These are phyloP conservation scores for Aspergillus ochraceoroseus DNA, from an alignment of 2,329 filamentous ascomycete species.

Conservation along the genomic window DNA sequence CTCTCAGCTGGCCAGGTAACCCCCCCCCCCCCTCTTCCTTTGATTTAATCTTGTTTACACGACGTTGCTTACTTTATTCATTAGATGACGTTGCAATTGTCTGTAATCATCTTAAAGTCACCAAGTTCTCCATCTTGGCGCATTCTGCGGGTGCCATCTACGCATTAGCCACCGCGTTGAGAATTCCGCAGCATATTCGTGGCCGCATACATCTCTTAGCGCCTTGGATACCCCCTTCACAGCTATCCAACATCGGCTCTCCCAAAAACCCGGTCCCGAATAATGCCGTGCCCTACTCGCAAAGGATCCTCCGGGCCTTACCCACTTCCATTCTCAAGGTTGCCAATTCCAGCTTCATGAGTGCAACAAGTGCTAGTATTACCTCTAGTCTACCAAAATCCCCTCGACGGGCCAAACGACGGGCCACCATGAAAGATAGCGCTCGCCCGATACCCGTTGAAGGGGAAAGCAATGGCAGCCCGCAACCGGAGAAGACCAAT, in stretches of 20 bases:
- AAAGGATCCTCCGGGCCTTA: constrained; percentile 81
- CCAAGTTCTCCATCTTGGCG: constrained; percentile 90
- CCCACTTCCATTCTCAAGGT: constrained; percentile 88
- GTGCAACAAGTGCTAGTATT: constrained; percentile 79
- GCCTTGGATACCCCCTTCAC: constrained; percentile 87
- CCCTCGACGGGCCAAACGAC: constrained; percentile 57
- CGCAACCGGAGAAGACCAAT: constrained; percentile 20
- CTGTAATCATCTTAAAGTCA: constrained; percentile 85
- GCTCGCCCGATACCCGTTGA: constrained; percentile 49
- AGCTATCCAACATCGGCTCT: constrained; percentile 75
- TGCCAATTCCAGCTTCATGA: constrained; percentile 94
- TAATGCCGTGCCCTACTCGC: constrained; percentile 83
- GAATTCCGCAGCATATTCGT: constrained; percentile 93
- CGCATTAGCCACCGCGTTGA: constrained; percentile 85
- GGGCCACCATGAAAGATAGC: constrained; percentile 41
- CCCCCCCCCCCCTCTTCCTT: constrained; percentile 12
- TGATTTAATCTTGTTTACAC: background rate
- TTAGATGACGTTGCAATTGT: constrained; percentile 82
- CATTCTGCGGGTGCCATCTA: constrained; percentile 98
- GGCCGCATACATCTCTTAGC: constrained; percentile 91
- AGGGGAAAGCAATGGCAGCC: constrained; percentile 34
- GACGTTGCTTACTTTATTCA: constrained; percentile 11
- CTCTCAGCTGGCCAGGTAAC: constrained; percentile 88
- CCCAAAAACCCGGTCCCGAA: constrained; percentile 69
- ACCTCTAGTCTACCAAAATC: constrained; percentile 70